A percentile compares a stretch with the other conserved stretches of the same genome.
These are phyloP conservation scores for Yarrowia phangngaensis DNA, from an alignment of 805 yeast genomes.

Conservation along the genomic window DNA sequence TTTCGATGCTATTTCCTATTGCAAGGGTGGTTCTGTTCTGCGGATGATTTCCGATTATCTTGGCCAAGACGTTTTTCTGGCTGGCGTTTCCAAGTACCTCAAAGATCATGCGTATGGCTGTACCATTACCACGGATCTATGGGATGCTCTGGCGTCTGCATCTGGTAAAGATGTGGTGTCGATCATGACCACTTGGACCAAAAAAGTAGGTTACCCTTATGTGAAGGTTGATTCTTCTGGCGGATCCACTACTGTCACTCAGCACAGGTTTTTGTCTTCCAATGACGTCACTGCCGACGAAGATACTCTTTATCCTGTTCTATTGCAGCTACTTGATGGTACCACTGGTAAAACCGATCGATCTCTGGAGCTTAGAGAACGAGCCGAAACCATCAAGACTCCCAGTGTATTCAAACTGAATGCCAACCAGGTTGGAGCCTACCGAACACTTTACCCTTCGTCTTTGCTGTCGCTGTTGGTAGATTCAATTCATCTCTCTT, in stretches of 20 bases:
- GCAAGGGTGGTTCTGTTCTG: constrained; percentile 74
- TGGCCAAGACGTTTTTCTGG: constrained; percentile 63
- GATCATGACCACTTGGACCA: constrained; percentile 69
- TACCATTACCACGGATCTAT: constrained; percentile 70
- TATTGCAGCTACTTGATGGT: constrained; percentile 52
- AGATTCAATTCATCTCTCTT: constrained; percentile 50
- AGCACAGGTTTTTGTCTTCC: constrained; percentile 58
- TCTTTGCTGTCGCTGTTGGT: constrained; percentile 53
- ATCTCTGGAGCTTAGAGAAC: constrained; percentile 51
- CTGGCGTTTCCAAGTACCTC: constrained; percentile 69
- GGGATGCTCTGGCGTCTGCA: constrained; percentile 61
- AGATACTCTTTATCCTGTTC: constrained; percentile 52
- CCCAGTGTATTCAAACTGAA: constrained; percentile 53
- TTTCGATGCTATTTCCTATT: constrained; percentile 75
- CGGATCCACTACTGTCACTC: constrained; percentile 45
- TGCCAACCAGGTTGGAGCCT: constrained; percentile 58
- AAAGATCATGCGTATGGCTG: constrained; percentile 60
- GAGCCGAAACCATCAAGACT: constrained; percentile 47
- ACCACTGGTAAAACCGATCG: constrained; percentile 57
- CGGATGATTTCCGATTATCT: constrained; percentile 70
- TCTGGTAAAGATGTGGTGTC: constrained; percentile 57
- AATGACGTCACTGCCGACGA: constrained; percentile 61
- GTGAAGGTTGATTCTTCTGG: constrained; percentile 48
- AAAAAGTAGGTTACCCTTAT: constrained; percentile 69
- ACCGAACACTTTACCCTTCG: constrained; percentile 54